phyloP scores from a whole-genome alignment of 169 alveolate genomes.

The Babesia microti region DNA sequence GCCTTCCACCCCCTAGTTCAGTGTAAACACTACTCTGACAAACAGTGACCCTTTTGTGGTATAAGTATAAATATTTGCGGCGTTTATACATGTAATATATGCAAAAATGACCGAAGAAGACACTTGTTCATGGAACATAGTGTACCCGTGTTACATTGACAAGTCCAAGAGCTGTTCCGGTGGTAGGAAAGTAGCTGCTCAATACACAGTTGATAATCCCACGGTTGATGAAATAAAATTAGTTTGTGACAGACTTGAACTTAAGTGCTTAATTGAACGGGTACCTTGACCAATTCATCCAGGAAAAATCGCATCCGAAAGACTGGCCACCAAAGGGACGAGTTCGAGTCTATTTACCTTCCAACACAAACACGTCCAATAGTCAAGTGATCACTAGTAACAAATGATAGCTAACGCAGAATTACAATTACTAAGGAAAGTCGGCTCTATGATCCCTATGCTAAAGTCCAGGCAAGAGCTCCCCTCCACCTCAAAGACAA shows the following conservation, averaged over 20 bases:
- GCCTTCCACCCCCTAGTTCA: no score
- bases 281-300: constrained; percentile 2
- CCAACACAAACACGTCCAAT: constrained; percentile 14
- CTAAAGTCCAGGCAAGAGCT: constrained; percentile 25
- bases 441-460: constrained; percentile 29
- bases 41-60: no score
- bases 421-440: constrained; percentile 11
- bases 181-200: constrained; percentile 48
- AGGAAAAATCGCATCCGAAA: constrained; percentile 53
- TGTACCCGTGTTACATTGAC: constrained; percentile 58
- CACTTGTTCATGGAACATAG: constrained; percentile 32
- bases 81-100: no score
- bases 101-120: constrained; percentile 4
- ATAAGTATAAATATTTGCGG: no score
- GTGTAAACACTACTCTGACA: no score
- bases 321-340: constrained; percentile 57
- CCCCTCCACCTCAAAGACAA: constrained; percentile 5
- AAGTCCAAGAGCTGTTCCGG: constrained; percentile 47
- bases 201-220: constrained; percentile 51
- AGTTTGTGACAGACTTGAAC: constrained; percentile 53
- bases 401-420: constrained; percentile 7
- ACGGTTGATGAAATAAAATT: constrained; percentile 49
- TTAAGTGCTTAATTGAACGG: constrained; percentile 43
- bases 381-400: not conserved
- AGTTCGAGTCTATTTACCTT: constrained; percentile 42